Evolutionary conservation across 2,329 filamentous ascomycete genomes (phyloP).

Genomic region (Clonostachys solani): DNA sequence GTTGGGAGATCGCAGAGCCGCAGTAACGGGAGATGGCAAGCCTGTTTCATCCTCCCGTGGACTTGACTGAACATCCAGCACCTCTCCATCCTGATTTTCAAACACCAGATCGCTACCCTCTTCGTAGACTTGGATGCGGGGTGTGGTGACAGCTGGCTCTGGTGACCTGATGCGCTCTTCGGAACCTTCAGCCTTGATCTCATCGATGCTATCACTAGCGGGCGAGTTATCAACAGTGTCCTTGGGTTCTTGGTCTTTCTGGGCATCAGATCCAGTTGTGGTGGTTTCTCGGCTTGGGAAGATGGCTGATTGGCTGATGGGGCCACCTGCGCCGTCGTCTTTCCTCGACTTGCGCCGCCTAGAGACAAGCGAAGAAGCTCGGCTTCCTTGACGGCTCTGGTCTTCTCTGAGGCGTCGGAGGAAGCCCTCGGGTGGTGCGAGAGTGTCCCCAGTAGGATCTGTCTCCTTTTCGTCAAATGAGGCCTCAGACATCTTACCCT

Average conservation of each 20-base stretch:
- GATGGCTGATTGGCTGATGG: conserved; percentile 86
- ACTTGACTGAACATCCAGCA: conserved; percentile 58
- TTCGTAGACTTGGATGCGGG: conserved; percentile 65
- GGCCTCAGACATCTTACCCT: conserved; percentile 79
- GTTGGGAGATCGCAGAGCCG: conserved; percentile 3
- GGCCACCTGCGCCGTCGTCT: conserved; percentile 77
- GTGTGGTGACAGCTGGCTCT: neutral
- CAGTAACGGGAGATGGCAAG: conserved; percentile 11
- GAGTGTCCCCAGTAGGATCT: conserved; percentile 61
- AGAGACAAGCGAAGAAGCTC: conserved; percentile 56
- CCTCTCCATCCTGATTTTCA: conserved; percentile 84
- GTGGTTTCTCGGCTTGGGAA: conserved; percentile 52
- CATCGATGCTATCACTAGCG: conserved; percentile 23
- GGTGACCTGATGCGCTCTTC: conserved; percentile 15
- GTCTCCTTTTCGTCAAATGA: conserved; percentile 62
- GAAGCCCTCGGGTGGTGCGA: conserved; percentile 74
- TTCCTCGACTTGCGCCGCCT: conserved; percentile 61
- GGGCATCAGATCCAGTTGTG: conserved; percentile 7
- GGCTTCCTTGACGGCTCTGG: conserved; percentile 46
- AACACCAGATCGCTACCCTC: conserved; percentile 77
- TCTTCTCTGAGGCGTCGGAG: conserved; percentile 77
- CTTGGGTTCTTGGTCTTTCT: conserved; percentile 14
- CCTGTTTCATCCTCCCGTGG: neutral
- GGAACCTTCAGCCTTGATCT: neutral
- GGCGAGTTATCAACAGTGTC: conserved; percentile 6